These are phyloP conservation scores for Metschnikowia proteae DNA, from an alignment of 805 yeast genomes.

Conservation along the genomic window DNA sequence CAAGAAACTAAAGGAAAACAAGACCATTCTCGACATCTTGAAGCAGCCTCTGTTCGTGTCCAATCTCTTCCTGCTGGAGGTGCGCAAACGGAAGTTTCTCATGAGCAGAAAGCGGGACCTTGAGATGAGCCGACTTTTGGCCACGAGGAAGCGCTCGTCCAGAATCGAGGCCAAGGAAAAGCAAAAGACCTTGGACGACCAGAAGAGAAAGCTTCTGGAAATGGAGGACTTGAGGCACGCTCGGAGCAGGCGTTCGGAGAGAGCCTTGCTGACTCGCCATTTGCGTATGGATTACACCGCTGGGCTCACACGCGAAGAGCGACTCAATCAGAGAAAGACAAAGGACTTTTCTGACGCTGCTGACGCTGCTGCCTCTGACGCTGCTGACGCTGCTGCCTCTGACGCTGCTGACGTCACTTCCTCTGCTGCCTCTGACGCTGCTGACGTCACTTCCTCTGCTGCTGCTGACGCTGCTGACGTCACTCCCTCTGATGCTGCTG, in stretches of 20 bases:
- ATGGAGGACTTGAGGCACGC: conserved; percentile 44
- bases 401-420: too few relatives aligned
- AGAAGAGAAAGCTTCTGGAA: conserved; percentile 42
- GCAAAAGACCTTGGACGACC: conserved; percentile 51
- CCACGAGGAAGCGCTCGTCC: conserved; percentile 70
- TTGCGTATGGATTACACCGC: conserved; percentile 27
- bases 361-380: too few relatives aligned
- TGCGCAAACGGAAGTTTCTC: conserved; percentile 51
- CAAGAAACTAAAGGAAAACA: conserved; percentile 32
- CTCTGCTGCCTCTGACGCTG: too few relatives aligned
- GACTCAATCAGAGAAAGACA: conserved; percentile 33
- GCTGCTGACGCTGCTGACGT: too few relatives aligned
- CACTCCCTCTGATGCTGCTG: too few relatives aligned
- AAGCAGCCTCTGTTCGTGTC: conserved; percentile 19
- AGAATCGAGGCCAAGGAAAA: conserved; percentile 63
- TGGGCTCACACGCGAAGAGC: conserved; percentile 31
- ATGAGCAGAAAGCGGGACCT: conserved; percentile 57
- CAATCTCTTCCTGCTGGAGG: conserved; percentile 37
- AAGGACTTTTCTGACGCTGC: too few relatives aligned
- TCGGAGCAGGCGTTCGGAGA: conserved; percentile 36
- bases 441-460: too few relatives aligned
- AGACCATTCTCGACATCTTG: conserved; percentile 20
- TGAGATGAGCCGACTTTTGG: conserved; percentile 59
- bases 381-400: too few relatives aligned
- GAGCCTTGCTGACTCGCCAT: conserved; percentile 28